These are phyloP conservation scores for Piper longum DNA, from an alignment of 164 flowering plant species.

Conservation along the genomic window DNA sequence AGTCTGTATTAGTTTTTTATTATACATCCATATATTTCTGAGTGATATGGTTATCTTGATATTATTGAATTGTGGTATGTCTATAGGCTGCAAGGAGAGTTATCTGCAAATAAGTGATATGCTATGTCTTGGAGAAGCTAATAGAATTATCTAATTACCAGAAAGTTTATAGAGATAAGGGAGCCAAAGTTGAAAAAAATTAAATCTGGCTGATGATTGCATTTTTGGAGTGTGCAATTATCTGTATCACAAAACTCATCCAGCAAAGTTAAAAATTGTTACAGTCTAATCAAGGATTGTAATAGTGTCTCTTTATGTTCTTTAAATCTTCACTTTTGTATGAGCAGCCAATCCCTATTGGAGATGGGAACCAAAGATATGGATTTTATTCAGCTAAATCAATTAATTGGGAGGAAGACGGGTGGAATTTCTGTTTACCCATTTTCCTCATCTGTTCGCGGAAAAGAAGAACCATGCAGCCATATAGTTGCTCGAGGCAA, in stretches of 20 bases:
- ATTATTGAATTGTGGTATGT: not conserved
- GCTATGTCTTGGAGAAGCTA: not conserved
- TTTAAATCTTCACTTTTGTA: not conserved
- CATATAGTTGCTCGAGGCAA: constrained; percentile 84
- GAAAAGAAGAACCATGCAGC: constrained; percentile 57
- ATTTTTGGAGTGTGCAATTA: too few species aligned
- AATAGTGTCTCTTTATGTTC: not conserved
- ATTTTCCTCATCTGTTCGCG: constrained; percentile 70
- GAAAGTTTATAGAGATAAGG: too few species aligned
- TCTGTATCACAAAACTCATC: too few species aligned
- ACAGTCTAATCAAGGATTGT: too few species aligned
- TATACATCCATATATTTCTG: not conserved
- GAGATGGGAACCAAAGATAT: constrained; percentile 98
- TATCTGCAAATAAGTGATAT: not conserved
- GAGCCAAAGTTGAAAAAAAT: too few species aligned
- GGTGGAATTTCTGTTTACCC: constrained; percentile 98
- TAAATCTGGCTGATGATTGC: too few species aligned
- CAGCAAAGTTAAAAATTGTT: too few species aligned
- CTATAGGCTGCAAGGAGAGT: not conserved
- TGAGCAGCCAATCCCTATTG: constrained; percentile 77
- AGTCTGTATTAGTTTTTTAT: too few species aligned
- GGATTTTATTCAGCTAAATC: constrained; percentile 91
- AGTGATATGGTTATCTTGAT: not conserved
- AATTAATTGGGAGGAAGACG: constrained; percentile 93
- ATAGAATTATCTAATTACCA: not conserved